phyloP scores from a whole-genome alignment of 2,329 filamentous ascomycete genomes.

The Microcyclospora pomicola region DNA sequence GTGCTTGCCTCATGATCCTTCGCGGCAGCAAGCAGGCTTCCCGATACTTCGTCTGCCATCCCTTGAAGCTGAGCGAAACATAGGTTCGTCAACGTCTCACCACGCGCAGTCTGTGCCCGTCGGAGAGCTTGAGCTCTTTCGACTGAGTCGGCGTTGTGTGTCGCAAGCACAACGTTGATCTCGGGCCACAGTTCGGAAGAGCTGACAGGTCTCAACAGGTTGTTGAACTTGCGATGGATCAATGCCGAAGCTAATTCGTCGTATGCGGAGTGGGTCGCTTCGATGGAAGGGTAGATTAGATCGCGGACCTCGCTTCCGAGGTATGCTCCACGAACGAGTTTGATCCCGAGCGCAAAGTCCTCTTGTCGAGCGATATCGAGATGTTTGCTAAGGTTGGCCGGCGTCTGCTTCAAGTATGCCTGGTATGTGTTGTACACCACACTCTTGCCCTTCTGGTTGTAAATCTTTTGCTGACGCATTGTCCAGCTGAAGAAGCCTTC shows the following conservation, averaged over 20 bases:
- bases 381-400: conserved; percentile 30
- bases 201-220: conserved; percentile 33
- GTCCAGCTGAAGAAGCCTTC: conserved; percentile 71
- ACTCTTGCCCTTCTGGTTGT: conserved; percentile 39
- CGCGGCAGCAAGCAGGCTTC: conserved; percentile 36
- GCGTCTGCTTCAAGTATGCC: conserved; percentile 39
- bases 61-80: conserved; percentile 74
- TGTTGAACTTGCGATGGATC: conserved; percentile 48
- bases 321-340: conserved; percentile 45
- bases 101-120: conserved; percentile 28
- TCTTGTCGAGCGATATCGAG: conserved; percentile 32
- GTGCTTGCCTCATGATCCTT: conserved; percentile 18
- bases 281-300: conserved; percentile 40
- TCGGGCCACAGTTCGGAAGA: conserved; percentile 25
- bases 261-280: conserved; percentile 48
- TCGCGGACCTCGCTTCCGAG: conserved; percentile 36
- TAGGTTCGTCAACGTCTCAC: conserved; percentile 33
- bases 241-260: conserved; percentile 56
- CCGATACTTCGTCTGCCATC: conserved; percentile 87
- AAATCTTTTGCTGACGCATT: conserved; percentile 55
- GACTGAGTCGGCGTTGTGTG: conserved; percentile 68
- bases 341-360: conserved; percentile 40
- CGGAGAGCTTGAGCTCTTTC: conserved; percentile 37
- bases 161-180: conserved; percentile 57
- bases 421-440: conserved; percentile 59